These are phyloP conservation scores for Cryptococcus sp. DNA, from an alignment of 1,284 basidiomycete species.

Conservation along the genomic window DNA sequence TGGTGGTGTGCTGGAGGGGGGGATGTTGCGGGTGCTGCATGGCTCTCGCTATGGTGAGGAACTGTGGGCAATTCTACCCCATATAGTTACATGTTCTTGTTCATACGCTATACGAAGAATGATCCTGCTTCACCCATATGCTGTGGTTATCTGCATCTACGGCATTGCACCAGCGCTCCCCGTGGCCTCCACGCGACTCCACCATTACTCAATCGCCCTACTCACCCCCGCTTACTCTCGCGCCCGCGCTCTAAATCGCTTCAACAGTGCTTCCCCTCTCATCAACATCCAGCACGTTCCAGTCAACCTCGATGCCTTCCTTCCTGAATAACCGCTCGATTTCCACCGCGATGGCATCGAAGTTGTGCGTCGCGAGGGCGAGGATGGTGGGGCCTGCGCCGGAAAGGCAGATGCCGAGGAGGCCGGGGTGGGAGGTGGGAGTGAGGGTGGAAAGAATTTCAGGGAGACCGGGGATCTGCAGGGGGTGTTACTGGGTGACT, in stretches of 20 bases:
- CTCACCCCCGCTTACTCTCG: neutral
- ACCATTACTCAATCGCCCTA: no score
- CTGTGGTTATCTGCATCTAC: no score
- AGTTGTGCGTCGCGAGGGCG: constrained; percentile 84
- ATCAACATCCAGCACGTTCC: constrained; percentile 50
- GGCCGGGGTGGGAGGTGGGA: constrained; percentile 81
- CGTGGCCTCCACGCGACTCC: no score
- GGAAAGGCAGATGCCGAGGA: constrained; percentile 95
- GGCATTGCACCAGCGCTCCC: no score
- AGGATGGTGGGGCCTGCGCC: constrained; percentile 97
- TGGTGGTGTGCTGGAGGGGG: no score
- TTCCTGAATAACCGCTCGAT: constrained; percentile 70
- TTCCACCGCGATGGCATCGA: constrained; percentile 75
- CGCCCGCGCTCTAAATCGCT: constrained; percentile 19
- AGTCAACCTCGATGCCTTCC: constrained; percentile 67
- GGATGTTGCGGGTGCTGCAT: no score
- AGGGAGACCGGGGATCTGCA: constrained; percentile 87
- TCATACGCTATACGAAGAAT: no score
- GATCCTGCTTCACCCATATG: no score
- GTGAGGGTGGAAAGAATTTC: constrained; percentile 86
- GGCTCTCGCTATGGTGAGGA: no score
- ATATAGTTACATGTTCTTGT: no score
- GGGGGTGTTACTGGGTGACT: neutral
- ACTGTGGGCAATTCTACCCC: no score
- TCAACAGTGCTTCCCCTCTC: constrained; percentile 49